Percentiles rank a stretch among this genome's conserved stretches.
phyloP scores from a whole-genome alignment of 495 filamentous ascomycete genomes.

The Jackrogersella minutella region DNA sequence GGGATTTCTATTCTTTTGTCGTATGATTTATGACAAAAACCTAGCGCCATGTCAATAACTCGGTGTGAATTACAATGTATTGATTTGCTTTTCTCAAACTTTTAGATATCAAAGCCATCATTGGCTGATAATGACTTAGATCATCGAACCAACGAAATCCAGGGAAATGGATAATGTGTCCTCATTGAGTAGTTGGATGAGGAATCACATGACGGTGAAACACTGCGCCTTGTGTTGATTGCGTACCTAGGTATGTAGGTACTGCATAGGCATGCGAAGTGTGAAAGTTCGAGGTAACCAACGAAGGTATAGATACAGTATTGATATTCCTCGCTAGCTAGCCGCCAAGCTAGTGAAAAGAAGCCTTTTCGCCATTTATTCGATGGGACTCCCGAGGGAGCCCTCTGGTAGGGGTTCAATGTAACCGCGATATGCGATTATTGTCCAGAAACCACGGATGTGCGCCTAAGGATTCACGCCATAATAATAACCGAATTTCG shows the following conservation, averaged over 20 bases:
- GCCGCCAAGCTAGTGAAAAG: constrained; percentile 7
- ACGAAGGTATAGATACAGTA: constrained; percentile 1
- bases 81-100: neutral
- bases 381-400: neutral
- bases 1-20: neutral
- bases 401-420: neutral
- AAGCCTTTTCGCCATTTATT: constrained; percentile 14
- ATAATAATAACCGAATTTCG: constrained; percentile 11
- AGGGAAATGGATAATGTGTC: constrained; percentile 5
- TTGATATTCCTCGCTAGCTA: constrained; percentile 9
- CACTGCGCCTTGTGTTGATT: constrained; percentile 24
- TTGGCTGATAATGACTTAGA: neutral
- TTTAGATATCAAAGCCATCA: neutral
- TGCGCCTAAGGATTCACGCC: constrained; percentile 7
- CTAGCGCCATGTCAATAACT: neutral
- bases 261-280: constrained; percentile 4
- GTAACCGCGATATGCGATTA: constrained; percentile 9
- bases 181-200: constrained; percentile 16
- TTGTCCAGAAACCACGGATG: constrained; percentile 3
- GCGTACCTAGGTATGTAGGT: neutral
- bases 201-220: constrained; percentile 35
- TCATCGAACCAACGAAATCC: constrained; percentile 17
- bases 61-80: neutral
- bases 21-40: constrained; percentile 6
- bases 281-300: constrained; percentile 3